Conservation (phyloP, 2,329 filamentous ascomycete genomes). For the Furcasterigmium furcatum region DNA sequence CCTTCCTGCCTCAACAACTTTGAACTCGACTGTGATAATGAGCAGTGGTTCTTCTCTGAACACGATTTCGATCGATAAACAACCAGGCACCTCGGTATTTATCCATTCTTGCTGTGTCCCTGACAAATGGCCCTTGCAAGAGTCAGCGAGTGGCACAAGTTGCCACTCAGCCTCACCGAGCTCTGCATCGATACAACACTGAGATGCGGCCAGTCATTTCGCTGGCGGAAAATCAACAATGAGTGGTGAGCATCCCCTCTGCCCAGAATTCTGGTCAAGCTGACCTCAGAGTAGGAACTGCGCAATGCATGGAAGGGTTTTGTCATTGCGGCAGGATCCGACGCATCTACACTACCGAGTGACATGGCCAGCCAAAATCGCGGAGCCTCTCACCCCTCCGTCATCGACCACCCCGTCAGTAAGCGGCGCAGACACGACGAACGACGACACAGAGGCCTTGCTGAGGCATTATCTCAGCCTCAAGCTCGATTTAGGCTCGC, state of each 20-base stretch:
- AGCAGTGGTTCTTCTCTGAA: too few species aligned
- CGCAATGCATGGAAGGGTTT: conserved; percentile 77
- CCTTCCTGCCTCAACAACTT: too few species aligned
- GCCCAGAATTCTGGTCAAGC: neutral
- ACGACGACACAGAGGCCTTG: conserved; percentile 71
- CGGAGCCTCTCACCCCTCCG: conserved; percentile 10
- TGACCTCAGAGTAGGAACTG: conserved; percentile 60
- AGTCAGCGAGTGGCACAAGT: conserved; percentile 78
- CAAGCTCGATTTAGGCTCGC: conserved; percentile 64
- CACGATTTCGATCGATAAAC: too few species aligned
- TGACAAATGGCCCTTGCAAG: conserved; percentile 41
- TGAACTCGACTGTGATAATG: too few species aligned
- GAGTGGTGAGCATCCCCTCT: conserved; percentile 62
- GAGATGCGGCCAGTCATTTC: conserved; percentile 93
- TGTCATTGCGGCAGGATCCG: conserved; percentile 81
- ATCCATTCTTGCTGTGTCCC: too few species aligned
- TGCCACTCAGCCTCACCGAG: conserved; percentile 79
- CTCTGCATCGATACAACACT: conserved; percentile 93
- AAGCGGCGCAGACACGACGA: conserved; percentile 15
- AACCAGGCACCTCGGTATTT: too few species aligned
- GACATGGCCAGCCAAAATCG: conserved; percentile 47
- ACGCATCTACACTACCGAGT: conserved; percentile 77
- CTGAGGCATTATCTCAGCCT: conserved; percentile 87
- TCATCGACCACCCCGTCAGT: conserved; percentile 2
- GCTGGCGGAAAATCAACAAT: conserved; percentile 83